These are phyloP conservation scores for Cadophora luteo-olivacea DNA, from an alignment of 2,329 filamentous ascomycete genomes.

Conservation along the genomic window DNA sequence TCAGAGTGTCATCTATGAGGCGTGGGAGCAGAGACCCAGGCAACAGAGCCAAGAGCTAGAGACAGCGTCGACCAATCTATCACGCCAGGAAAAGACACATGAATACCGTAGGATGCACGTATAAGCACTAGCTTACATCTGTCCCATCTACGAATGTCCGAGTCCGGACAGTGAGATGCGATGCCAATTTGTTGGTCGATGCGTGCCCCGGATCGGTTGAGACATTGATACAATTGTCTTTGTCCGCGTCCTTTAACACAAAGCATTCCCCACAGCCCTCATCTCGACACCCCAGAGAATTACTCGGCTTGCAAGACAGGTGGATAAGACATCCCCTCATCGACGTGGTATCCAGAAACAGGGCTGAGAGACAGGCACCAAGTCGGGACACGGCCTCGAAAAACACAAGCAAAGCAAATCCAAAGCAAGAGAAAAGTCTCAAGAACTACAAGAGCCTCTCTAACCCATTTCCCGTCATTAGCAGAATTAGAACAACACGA, in stretches of 20 bases:
- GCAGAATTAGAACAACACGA: background rate
- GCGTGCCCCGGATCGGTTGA: background rate
- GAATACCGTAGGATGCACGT: background rate
- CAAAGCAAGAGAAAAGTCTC: background rate
- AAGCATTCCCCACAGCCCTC: background rate
- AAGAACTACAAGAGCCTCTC: constrained; percentile 5
- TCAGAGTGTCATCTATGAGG: too few species aligned
- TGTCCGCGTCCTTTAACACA: background rate
- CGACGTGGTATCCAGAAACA: too few species aligned
- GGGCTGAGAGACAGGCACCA: background rate
- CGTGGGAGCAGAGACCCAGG: too few species aligned
- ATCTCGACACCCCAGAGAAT: too few species aligned
- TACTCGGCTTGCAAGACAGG: too few species aligned
- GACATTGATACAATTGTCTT: background rate
- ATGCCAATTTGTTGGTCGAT: background rate
- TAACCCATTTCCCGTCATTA: background rate
- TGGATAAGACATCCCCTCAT: too few species aligned
- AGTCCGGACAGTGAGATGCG: background rate
- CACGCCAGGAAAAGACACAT: too few species aligned
- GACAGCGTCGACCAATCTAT: too few species aligned
- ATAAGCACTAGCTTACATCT: background rate
- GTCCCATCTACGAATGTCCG: background rate
- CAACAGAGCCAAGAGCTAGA: too few species aligned
- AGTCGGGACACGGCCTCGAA: background rate
- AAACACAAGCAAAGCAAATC: background rate